phyloP scores from a whole-genome alignment of 176 grass and related monocot species.

The Urochloa ruziziensis region DNA sequence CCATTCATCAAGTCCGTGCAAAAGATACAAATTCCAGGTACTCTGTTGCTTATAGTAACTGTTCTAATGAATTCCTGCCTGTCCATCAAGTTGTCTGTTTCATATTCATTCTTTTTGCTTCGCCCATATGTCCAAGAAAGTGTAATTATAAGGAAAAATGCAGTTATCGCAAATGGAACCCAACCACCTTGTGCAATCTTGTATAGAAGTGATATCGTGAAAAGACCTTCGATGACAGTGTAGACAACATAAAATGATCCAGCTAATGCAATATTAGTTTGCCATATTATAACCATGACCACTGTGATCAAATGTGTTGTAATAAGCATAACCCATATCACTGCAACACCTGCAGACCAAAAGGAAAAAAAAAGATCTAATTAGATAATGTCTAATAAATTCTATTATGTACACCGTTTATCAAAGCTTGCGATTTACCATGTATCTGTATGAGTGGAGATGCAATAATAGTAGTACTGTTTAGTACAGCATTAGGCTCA shows the following conservation, averaged over 20 bases:
- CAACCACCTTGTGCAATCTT: conserved; percentile 74
- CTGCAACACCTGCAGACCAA: conserved; percentile 60
- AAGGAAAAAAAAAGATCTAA: not conserved
- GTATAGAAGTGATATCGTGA: conserved; percentile 73
- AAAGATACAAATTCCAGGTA: conserved; percentile 70
- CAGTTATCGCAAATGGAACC: conserved; percentile 81
- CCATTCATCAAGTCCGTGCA: conserved; percentile 82
- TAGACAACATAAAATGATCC: conserved; percentile 42
- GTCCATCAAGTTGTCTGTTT: conserved; percentile 46
- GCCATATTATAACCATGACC: conserved; percentile 75
- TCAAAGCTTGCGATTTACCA: not conserved
- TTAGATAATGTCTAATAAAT: not conserved
- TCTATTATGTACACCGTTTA: not conserved
- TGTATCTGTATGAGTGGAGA: not conserved
- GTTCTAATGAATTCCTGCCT: conserved; percentile 45
- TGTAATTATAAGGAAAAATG: conserved; percentile 66
- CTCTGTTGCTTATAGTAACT: conserved; percentile 28
- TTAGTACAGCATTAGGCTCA: not conserved
- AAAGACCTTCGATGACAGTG: conserved; percentile 46
- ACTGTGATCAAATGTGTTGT: conserved; percentile 63
- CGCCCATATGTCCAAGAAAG: conserved; percentile 82
- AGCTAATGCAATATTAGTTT: conserved; percentile 33
- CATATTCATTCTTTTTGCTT: conserved; percentile 70
- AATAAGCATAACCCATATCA: conserved; percentile 95
- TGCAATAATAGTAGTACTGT: not conserved